Conservation (phyloP, 805 yeast genomes). For the Wickerhamiella nectarea region DNA sequence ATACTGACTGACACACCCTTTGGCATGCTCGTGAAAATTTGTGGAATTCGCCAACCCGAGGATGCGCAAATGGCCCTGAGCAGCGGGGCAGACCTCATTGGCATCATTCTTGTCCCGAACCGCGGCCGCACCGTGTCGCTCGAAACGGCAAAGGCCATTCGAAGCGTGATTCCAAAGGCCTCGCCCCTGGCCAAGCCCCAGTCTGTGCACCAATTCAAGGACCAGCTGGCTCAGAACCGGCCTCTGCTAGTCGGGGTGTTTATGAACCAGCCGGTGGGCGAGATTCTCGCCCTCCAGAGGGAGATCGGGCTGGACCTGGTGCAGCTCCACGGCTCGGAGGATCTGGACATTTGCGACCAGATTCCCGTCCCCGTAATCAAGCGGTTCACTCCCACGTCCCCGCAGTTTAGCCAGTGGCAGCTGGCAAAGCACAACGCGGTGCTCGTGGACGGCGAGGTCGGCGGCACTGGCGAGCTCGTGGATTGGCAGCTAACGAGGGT, state of each 20-base stretch:
- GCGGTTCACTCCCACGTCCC: conserved; percentile 47
- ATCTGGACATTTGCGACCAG: conserved; percentile 32
- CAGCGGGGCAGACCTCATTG: conserved; percentile 62
- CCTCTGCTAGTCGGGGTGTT: conserved; percentile 71
- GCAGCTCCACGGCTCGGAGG: conserved; percentile 76
- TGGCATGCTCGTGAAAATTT: conserved; percentile 52
- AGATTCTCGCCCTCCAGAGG: conserved; percentile 33
- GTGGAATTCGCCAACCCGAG: conserved; percentile 59
- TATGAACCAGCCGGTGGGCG: conserved; percentile 60
- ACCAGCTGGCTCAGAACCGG: not conserved
- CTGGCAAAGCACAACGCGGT: conserved; percentile 38
- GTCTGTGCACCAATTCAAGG: conserved; percentile 6
- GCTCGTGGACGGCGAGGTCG: conserved; percentile 72
- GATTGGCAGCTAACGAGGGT: conserved; percentile 44
- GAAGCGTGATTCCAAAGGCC: conserved; percentile 22
- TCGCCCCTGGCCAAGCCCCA: not conserved
- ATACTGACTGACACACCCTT: too few relatives aligned
- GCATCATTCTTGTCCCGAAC: conserved; percentile 77
- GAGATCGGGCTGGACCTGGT: conserved; percentile 55
- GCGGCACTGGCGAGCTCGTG: conserved; percentile 79
- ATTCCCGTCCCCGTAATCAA: conserved; percentile 51
- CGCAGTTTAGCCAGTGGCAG: conserved; percentile 26
- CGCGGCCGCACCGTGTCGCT: conserved; percentile 54
- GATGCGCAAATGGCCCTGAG: conserved; percentile 62
- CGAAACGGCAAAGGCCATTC: conserved; percentile 35